Evolutionary conservation across 768 basidiomycete genomes (phyloP).

Genomic region (Termitomyces sp.): DNA sequence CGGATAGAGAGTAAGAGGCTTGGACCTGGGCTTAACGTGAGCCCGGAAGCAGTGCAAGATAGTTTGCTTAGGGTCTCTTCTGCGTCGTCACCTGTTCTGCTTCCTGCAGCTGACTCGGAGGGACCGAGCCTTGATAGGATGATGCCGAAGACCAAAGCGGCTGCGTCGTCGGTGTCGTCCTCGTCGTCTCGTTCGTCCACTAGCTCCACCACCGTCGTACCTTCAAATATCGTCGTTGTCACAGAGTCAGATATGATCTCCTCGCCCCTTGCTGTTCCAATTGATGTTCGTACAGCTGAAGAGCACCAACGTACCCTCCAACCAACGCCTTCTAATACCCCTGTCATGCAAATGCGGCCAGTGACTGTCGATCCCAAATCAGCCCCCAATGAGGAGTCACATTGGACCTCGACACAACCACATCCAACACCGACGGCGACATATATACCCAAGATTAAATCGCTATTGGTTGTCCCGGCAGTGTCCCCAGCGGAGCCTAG

Average conservation of each 20-base stretch:
- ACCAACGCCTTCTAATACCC: slow-evolving; percentile 63
- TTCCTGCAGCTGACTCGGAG: neutral
- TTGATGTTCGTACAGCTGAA: slow-evolving; percentile 12
- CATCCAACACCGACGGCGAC: slow-evolving; percentile 12
- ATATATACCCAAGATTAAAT: slow-evolving; percentile 18
- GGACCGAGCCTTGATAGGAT: slow-evolving; percentile 1
- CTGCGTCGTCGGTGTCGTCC: slow-evolving; percentile 14
- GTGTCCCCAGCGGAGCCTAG: slow-evolving; percentile 27
- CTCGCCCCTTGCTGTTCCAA: slow-evolving; percentile 1
- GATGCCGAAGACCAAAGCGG: slow-evolving; percentile 5
- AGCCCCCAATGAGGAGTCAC: slow-evolving; percentile 4
- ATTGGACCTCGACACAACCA: neutral
- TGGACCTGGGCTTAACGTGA: slow-evolving; percentile 26
- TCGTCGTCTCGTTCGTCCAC: slow-evolving; percentile 20
- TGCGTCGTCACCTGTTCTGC: neutral
- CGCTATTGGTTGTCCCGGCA: slow-evolving; percentile 24
- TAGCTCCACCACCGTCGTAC: slow-evolving; percentile 20
- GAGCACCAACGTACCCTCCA: slow-evolving; percentile 24
- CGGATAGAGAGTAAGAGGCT: slow-evolving; percentile 30
- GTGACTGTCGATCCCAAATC: neutral
- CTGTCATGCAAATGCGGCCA: slow-evolving; percentile 28
- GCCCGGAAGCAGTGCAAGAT: slow-evolving; percentile 28
- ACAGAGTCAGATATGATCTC: neutral
- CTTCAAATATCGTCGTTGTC: neutral
- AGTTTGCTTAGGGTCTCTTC: slow-evolving; percentile 15